Percentiles rank a stretch among this genome's conserved stretches.
phyloP scores from a whole-genome alignment of 1,284 basidiomycete species.

The Vanrija humicola region DNA sequence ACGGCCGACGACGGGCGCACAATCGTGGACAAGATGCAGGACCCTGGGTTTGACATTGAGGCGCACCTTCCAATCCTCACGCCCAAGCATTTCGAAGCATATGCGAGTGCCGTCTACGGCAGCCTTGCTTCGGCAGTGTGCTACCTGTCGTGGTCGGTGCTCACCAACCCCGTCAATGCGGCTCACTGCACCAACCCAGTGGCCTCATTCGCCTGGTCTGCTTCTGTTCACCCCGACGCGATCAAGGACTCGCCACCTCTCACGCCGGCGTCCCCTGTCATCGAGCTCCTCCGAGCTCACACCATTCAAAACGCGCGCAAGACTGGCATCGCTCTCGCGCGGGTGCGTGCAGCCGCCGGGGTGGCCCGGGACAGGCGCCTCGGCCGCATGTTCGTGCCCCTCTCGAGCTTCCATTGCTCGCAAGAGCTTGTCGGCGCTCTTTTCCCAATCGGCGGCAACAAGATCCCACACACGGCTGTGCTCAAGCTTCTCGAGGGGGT shows the following conservation, averaged over 20 bases:
- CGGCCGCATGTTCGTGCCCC: no score
- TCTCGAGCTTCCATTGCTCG: no score
- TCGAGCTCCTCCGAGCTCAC: conserved; percentile 2
- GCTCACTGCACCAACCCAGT: conserved; percentile 14
- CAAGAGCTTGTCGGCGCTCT: no score
- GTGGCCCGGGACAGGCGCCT: no score
- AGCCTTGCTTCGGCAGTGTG: conserved; percentile 50
- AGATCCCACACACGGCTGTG: no score
- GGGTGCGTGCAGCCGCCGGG: no score
- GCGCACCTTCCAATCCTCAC: conserved; percentile 43
- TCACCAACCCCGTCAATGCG: conserved; percentile 6
- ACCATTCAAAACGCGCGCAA: background rate
- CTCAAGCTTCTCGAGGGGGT: no score
- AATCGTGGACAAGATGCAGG: background rate
- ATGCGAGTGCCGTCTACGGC: conserved; percentile 50
- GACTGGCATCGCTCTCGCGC: no score
- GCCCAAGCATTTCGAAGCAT: conserved; percentile 45
- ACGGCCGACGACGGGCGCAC: background rate
- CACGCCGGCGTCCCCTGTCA: background rate
- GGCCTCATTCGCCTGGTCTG: conserved; percentile 14
- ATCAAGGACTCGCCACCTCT: background rate
- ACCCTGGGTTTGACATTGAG: conserved; percentile 9
- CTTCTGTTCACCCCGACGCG: background rate
- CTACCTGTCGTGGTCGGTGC: conserved; percentile 48
- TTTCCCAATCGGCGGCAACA: no score